Evolutionary conservation across 345 rosid genomes (phyloP), one percentile per base, ranked within the genome.

Genomic region (Melaleuca quinquenervia): DNA sequence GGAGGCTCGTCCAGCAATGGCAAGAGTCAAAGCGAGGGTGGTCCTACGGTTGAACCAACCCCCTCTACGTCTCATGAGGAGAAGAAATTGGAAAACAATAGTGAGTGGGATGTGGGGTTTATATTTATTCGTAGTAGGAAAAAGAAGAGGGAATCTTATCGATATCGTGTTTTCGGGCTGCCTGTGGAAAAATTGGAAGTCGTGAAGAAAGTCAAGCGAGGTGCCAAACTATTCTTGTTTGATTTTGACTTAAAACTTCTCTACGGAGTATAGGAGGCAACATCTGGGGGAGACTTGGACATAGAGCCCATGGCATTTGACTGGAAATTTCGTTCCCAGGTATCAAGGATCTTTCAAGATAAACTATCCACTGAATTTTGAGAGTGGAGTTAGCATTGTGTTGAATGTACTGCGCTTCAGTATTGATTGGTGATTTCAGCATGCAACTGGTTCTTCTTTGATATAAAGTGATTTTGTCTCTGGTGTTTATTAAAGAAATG

Each of bases 221-320:
- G 92, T 49, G 70, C 82, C 22, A 88, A 86, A 44, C 87, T 88
- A 18, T 90, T 90, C 86, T 83, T 90, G 56, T 90, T 16, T 85
- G 90, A 90, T 70, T 90, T 88, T 86, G 88, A 83, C n/a, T 49
- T 86, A 83, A 90, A 90, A 86, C 88, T 84, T 83, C 90, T 90
- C 55, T 88, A 88, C 80, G 90, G 90, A 7, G 78, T 88, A 50
- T 88, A 88, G 48, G 83, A 85, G 82, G 92, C 92, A 18, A 53
- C 86, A 8, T 85, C 91, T 11, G n/a, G 44, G 44, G 91, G 91
- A 84, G 85, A 80, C 74, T 85, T 90, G 89, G 85, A 84, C 62
- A 48, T 88, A 83, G 90, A 88, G 58, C 92, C 90, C 27, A 50
- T 74, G 53, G 92, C 90, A 52, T 90, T 90, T 54, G 27, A 54